A percentile compares a stretch with the other conserved stretches of the same genome.
These are phyloP conservation scores for Candida parachauliodes DNA, from an alignment of 805 yeast species.

Conservation along the genomic window DNA sequence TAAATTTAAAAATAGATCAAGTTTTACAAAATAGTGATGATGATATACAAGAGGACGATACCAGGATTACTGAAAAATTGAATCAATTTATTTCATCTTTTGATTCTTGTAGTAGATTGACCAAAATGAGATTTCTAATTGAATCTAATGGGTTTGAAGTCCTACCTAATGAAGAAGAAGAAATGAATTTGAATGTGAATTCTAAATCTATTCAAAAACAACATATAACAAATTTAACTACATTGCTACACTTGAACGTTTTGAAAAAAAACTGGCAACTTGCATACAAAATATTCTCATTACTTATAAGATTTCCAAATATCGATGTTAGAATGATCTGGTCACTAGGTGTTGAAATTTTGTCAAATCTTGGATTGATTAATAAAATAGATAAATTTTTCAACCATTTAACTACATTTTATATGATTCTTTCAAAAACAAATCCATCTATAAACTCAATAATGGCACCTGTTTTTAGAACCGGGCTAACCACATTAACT, in stretches of 20 bases:
- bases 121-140: slow-evolving; percentile 19
- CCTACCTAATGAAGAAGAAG: slow-evolving; percentile 7
- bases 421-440: slow-evolving; percentile 13
- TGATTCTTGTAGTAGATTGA: slow-evolving; percentile 17
- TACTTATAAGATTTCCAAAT: slow-evolving; percentile 45
- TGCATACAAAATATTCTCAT: slow-evolving; percentile 51
- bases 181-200: background rate
- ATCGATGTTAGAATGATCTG: slow-evolving; percentile 57
- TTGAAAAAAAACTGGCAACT: slow-evolving; percentile 49
- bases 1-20: background rate
- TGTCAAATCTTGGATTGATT: slow-evolving; percentile 15
- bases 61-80: slow-evolving; percentile 7
- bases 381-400: slow-evolving; percentile 29
- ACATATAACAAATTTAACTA: slow-evolving; percentile 34
- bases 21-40: background rate
- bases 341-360: slow-evolving; percentile 60
- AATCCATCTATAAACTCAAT: slow-evolving; percentile 8
- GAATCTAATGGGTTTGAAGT: slow-evolving; percentile 21
- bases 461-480: slow-evolving; percentile 36
- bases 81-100: slow-evolving; percentile 15
- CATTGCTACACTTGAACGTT: slow-evolving; percentile 48
- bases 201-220: slow-evolving; percentile 14
- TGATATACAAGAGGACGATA: slow-evolving; percentile 7
- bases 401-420: slow-evolving; percentile 33
- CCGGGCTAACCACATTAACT: slow-evolving; percentile 37